Conservation (phyloP, 306 rosid genomes). For the Quercus aquifolioides region DNA sequence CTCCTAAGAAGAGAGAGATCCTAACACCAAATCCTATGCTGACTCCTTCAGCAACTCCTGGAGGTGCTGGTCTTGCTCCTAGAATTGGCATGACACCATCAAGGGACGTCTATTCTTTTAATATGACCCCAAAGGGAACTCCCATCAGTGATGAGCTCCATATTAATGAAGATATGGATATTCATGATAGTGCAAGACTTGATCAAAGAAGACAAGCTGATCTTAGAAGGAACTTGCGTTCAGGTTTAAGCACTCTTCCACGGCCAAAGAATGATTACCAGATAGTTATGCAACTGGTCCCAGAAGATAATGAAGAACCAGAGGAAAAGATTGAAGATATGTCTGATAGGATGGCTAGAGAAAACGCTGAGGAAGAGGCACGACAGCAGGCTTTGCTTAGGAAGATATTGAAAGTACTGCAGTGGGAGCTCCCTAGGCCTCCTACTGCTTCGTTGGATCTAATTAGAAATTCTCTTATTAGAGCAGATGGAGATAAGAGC, state of each 20-base stretch:
- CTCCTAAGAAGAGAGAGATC: conserved; percentile 80
- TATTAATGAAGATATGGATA: conserved; percentile 77
- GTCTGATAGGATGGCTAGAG: conserved; percentile 91
- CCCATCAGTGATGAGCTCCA: conserved; percentile 88
- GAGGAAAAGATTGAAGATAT: conserved; percentile 85
- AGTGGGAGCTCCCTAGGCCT: conserved; percentile 91
- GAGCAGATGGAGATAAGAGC: conserved; percentile 88
- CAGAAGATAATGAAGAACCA: conserved; percentile 70
- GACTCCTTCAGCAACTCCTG: conserved; percentile 89
- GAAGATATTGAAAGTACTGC: conserved; percentile 87
- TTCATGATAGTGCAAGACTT: conserved; percentile 59
- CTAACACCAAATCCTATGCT: conserved; percentile 78
- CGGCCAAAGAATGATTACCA: conserved; percentile 84
- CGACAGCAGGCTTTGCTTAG: conserved; percentile 74
- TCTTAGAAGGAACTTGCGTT: conserved; percentile 57
- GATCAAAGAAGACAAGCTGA: conserved; percentile 76
- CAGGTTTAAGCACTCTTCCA: conserved; percentile 68
- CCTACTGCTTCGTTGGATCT: conserved; percentile 76
- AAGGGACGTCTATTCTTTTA: conserved; percentile 73
- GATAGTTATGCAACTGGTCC: conserved; percentile 75
- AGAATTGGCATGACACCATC: conserved; percentile 77
- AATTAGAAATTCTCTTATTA: conserved; percentile 70
- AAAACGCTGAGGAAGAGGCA: conserved; percentile 81
- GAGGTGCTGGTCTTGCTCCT: conserved; percentile 72
- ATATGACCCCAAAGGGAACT: conserved; percentile 80